Conservation (phyloP, 1,139 yeast species). For the Sugiyamaella xylanicola region DNA sequence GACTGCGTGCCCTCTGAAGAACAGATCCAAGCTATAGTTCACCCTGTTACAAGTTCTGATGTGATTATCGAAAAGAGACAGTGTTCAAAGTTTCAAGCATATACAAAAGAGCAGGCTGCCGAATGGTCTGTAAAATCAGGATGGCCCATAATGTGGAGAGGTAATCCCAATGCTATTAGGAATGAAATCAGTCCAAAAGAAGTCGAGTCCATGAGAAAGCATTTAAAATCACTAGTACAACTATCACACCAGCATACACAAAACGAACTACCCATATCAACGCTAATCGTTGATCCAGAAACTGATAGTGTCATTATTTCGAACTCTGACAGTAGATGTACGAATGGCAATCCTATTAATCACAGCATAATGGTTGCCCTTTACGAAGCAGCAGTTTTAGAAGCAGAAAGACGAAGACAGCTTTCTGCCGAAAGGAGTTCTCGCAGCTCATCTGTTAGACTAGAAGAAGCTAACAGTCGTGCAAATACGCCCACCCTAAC, state of each 20-base stretch:
- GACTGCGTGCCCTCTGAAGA: conserved; percentile 30
- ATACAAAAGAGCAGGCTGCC: conserved; percentile 61
- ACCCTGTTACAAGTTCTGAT: conserved; percentile 28
- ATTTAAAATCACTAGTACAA: conserved; percentile 45
- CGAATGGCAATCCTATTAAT: conserved; percentile 51
- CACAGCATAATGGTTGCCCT: conserved; percentile 81
- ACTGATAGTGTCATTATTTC: conserved; percentile 45
- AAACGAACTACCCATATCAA: conserved; percentile 45
- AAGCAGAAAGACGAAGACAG: conserved; percentile 32
- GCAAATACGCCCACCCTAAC: not conserved
- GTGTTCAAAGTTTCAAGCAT: conserved; percentile 59
- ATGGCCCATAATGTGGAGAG: conserved; percentile 96
- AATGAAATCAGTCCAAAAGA: conserved; percentile 57
- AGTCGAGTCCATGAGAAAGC: conserved; percentile 46
- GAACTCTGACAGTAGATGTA: conserved; percentile 46
- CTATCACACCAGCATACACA: conserved; percentile 34
- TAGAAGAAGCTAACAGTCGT: not conserved
- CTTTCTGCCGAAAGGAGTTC: conserved; percentile 11
- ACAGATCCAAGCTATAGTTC: conserved; percentile 23
- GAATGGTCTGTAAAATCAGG: conserved; percentile 61
- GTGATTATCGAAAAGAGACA: conserved; percentile 36
- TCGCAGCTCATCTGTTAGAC: conserved; percentile 1
- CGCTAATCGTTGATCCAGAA: conserved; percentile 54
- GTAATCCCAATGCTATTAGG: conserved; percentile 80
- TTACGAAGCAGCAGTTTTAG: conserved; percentile 56